Evolutionary conservation across 106 monocot genomes (phyloP).

Genomic region (Platanthera zijinensis): DNA sequence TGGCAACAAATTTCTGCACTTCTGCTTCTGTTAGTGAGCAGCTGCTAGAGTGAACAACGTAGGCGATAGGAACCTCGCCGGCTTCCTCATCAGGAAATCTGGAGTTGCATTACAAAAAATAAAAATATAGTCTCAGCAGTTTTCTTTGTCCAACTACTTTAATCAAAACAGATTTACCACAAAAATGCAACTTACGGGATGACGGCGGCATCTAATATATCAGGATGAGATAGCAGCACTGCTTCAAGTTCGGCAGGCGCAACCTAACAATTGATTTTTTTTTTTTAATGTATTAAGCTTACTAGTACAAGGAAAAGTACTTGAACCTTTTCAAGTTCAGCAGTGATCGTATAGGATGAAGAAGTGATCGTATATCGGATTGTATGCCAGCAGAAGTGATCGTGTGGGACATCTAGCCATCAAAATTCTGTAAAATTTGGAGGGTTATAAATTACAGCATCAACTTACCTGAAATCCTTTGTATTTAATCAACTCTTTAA

Average conservation of each 20-base stretch:
- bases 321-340: no score
- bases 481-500: constrained; percentile 86
- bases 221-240: constrained; percentile 71
- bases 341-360: no score
- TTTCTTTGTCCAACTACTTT: neutral
- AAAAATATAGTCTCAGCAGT: neutral
- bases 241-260: constrained; percentile 95
- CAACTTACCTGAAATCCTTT: constrained; percentile 76
- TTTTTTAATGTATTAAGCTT: no score
- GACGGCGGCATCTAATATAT: constrained; percentile 85
- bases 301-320: no score
- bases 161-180: neutral
- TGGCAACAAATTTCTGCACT: constrained; percentile 58
- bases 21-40: constrained; percentile 60
- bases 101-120: neutral
- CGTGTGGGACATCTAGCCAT: neutral
- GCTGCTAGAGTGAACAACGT: constrained; percentile 46
- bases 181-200: constrained; percentile 61
- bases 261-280: constrained; percentile 30
- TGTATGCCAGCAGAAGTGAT: no score
- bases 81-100: constrained; percentile 85
- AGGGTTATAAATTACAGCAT: no score
- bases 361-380: no score
- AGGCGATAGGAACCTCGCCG: constrained; percentile 83
- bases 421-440: neutral